A percentile compares a stretch with the other conserved stretches of the same genome.
Conservation (phyloP, 192 early-diverging fungal genomes). For the Gorgonomyces haynaldii region DNA sequence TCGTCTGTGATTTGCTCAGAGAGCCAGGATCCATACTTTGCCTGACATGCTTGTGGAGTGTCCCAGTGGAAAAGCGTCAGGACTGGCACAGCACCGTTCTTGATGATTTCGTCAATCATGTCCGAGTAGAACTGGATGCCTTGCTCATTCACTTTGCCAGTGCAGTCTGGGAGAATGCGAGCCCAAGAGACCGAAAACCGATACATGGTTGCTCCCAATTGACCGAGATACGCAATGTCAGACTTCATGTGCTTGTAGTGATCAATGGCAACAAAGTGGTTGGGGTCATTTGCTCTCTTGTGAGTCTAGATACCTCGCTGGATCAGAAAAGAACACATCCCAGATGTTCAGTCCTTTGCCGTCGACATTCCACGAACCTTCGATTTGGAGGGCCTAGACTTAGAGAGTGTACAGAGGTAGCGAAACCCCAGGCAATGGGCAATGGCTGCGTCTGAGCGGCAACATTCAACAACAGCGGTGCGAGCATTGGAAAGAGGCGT, state of each 20-base stretch:
- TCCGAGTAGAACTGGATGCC: conserved; percentile 18
- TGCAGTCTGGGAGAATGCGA: conserved; percentile 22
- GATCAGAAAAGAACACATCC: conserved; percentile 14
- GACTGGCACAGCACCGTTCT: conserved; percentile 15
- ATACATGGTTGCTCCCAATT: conserved; percentile 17
- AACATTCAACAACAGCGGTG: too few relatives aligned
- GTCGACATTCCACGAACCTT: conserved; percentile 31
- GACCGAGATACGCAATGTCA: conserved; percentile 12
- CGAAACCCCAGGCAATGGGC: conserved; percentile 2
- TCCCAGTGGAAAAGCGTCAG: conserved; percentile 25
- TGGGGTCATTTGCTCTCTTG: neutral
- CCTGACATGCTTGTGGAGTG: conserved; percentile 19
- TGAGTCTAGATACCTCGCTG: too few relatives aligned
- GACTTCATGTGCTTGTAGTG: conserved; percentile 13
- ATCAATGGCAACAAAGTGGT: conserved; percentile 7
- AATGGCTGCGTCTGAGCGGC: too few relatives aligned
- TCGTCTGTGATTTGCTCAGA: conserved; percentile 15
- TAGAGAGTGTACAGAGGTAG: conserved; percentile 32
- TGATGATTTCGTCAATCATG: conserved; percentile 15
- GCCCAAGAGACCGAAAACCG: conserved; percentile 26
- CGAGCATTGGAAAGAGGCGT: too few relatives aligned
- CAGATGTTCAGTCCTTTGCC: conserved; percentile 31
- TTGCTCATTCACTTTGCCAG: conserved; percentile 12
- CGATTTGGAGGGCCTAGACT: too few relatives aligned
- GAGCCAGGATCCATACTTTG: conserved; percentile 5